These are phyloP conservation scores for Alternaria gansuensis DNA, from an alignment of 2,329 filamentous ascomycete genomes.

Conservation along the genomic window DNA sequence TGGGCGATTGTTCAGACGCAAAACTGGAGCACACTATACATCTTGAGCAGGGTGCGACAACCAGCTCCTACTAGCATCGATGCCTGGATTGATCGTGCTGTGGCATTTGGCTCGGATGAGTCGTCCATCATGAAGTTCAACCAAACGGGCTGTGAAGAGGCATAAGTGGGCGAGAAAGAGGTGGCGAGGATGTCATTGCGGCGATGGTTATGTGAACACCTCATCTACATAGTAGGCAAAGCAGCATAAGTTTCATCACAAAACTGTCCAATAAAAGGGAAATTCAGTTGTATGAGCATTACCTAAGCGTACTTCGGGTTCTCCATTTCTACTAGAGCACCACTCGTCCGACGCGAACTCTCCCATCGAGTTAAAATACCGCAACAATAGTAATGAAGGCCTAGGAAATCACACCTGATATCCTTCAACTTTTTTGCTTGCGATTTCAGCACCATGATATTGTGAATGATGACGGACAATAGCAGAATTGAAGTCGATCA, in stretches of 20 bases:
- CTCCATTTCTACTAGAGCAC: not conserved
- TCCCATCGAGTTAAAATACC: not conserved
- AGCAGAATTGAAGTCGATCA: conserved; percentile 13
- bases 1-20: conserved; percentile 45
- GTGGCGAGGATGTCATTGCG: not conserved
- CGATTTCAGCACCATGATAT: not conserved
- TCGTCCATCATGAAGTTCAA: conserved; percentile 32
- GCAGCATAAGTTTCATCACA: not conserved
- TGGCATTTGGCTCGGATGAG: conserved; percentile 28
- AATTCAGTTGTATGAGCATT: not conserved
- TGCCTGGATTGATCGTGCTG: conserved; percentile 25
- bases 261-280: not conserved
- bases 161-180: not conserved
- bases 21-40: conserved; percentile 42
- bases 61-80: conserved; percentile 32
- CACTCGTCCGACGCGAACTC: not conserved
- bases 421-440: not conserved
- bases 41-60: conserved; percentile 37
- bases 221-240: not conserved
- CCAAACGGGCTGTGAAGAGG: conserved; percentile 28
- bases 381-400: not conserved
- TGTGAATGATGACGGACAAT: not conserved
- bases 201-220: not conserved
- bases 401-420: not conserved
- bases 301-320: not conserved